A percentile compares a stretch with the other conserved stretches of the same genome.
Evolutionary conservation across 805 yeast species (phyloP).

Genomic region (Kazachstania psychrophila): DNA sequence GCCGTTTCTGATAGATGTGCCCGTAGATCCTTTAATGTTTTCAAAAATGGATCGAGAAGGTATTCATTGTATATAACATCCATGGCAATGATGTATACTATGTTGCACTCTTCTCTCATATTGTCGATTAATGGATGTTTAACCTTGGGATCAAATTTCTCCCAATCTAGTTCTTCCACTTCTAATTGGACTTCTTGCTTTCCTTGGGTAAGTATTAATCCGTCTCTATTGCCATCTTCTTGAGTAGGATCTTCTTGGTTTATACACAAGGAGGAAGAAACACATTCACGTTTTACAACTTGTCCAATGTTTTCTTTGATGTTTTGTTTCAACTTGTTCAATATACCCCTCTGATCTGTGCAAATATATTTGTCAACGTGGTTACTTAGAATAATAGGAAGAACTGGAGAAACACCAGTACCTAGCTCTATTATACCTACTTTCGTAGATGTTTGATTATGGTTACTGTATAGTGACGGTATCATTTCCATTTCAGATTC

Average conservation of each 20-base stretch:
- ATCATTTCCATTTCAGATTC: neutral
- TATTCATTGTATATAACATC: conserved; percentile 32
- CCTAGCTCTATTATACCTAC: conserved; percentile 26
- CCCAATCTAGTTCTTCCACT: conserved; percentile 27
- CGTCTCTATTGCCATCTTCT: neutral
- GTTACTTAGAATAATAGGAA: conserved; percentile 23
- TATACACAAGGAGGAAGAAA: conserved; percentile 8
- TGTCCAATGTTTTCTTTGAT: conserved; percentile 20
- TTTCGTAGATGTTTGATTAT: neutral
- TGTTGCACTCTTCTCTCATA: conserved; percentile 1
- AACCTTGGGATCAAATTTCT: conserved; percentile 10
- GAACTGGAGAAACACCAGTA: conserved; percentile 26
- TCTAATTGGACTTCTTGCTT: conserved; percentile 13
- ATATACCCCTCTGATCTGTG: conserved; percentile 29
- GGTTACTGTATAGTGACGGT: conserved; percentile 1
- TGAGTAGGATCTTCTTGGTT: neutral
- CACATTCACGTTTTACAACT: conserved; percentile 13
- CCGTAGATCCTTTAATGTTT: conserved; percentile 15
- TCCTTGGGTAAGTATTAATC: neutral
- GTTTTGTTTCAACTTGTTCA: conserved; percentile 21
- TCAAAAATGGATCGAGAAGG: conserved; percentile 25
- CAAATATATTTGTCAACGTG: conserved; percentile 22
- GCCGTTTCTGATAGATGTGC: neutral
- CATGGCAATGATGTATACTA: conserved; percentile 25
- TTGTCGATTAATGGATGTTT: conserved; percentile 4